Conservation (phyloP, 345 rosid species). For the Corchorus capsularis region DNA sequence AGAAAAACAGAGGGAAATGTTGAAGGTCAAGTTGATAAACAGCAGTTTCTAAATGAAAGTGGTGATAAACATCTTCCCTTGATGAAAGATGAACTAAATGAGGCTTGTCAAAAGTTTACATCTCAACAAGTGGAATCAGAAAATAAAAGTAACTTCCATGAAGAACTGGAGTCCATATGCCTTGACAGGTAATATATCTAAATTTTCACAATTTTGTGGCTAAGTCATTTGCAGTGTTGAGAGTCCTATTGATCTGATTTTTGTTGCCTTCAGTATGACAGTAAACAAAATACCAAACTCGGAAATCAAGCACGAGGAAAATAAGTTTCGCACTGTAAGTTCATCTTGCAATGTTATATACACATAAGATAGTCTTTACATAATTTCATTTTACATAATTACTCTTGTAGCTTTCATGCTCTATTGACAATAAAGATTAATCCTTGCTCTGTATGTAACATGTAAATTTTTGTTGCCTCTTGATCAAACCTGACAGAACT, state of each 20-base stretch:
- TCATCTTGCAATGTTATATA: not conserved
- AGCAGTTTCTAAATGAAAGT: conserved; percentile 36
- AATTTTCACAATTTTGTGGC: not conserved
- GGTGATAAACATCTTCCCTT: conserved; percentile 35
- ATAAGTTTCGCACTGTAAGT: conserved; percentile 70
- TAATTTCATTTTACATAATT: not conserved
- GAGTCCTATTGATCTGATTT: conserved; percentile 24
- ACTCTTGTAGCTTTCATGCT: not conserved
- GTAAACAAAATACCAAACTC: conserved; percentile 34
- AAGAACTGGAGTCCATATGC: conserved; percentile 48
- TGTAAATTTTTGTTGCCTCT: not conserved
- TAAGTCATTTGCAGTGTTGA: conserved; percentile 12
- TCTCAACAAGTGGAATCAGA: conserved; percentile 50
- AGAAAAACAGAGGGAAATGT: conserved; percentile 31
- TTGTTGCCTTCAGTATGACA: conserved; percentile 46
- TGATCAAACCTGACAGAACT: conserved; percentile 50
- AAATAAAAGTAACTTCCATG: conserved; percentile 42
- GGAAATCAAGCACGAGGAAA: conserved; percentile 49
- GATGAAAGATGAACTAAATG: conserved; percentile 38
- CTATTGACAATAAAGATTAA: too few relatives aligned
- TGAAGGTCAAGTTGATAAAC: conserved; percentile 48
- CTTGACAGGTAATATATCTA: conserved; percentile 50
- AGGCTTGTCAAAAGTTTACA: conserved; percentile 37
- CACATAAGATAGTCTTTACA: not conserved
- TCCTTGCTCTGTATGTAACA: not conserved